These are phyloP conservation scores for Cryphonectria parasitica DNA, from an alignment of 2,329 filamentous ascomycete genomes.

Conservation along the genomic window DNA sequence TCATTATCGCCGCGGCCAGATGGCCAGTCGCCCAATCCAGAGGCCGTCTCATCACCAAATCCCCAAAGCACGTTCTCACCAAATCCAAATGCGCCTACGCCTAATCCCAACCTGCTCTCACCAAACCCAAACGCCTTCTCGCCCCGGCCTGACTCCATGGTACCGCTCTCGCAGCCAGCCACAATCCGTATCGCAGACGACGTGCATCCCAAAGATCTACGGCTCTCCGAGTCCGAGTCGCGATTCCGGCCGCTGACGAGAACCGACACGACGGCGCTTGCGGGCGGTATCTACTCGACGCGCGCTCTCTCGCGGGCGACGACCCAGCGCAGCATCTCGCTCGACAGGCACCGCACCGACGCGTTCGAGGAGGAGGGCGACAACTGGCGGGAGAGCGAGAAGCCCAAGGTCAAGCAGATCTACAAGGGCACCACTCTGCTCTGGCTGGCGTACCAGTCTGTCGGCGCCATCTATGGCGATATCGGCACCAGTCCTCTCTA, in stretches of 20 bases:
- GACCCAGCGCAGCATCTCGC: slow-evolving; percentile 25
- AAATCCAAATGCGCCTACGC: slow-evolving; percentile 10
- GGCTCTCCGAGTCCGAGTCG: slow-evolving; percentile 26
- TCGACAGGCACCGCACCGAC: slow-evolving; percentile 14
- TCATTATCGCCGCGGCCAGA: slow-evolving; percentile 14
- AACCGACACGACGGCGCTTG: slow-evolving; percentile 28
- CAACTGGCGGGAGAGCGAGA: slow-evolving; percentile 29
- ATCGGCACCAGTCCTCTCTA: slow-evolving; percentile 61
- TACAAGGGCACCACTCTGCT: slow-evolving; percentile 31
- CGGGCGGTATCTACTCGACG: slow-evolving; percentile 31
- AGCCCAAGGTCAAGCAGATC: slow-evolving; percentile 31
- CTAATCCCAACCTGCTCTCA: slow-evolving; percentile 13
- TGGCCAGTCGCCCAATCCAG: background rate
- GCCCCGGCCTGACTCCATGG: slow-evolving; percentile 10
- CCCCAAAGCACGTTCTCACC: background rate
- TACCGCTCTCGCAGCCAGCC: slow-evolving; percentile 4
- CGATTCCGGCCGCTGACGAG: slow-evolving; percentile 21
- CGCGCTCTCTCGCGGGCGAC: slow-evolving; percentile 27
- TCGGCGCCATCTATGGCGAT: slow-evolving; percentile 67
- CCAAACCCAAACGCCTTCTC: slow-evolving; percentile 12
- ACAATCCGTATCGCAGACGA: slow-evolving; percentile 30
- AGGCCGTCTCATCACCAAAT: background rate
- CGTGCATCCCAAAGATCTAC: slow-evolving; percentile 21
- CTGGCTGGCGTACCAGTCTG: slow-evolving; percentile 63
- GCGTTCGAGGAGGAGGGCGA: slow-evolving; percentile 32